Evolutionary conservation across 2,329 filamentous ascomycete species (phyloP), one percentile per base, ranked within the genome.

Genomic region (Aureobasidium sp.): DNA sequence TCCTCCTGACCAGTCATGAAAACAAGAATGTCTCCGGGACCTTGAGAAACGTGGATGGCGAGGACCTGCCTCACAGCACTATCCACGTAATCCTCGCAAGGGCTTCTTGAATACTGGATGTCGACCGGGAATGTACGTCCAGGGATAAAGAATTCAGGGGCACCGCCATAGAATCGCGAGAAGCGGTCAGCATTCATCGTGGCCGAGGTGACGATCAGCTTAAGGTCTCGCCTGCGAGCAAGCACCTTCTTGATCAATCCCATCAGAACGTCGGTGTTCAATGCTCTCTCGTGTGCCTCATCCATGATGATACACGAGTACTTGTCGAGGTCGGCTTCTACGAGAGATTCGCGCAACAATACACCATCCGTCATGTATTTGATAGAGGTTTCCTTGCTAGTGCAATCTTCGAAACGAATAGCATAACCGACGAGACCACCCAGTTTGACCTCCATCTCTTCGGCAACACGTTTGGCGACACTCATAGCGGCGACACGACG

Each of bases 351-450:
- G 77, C 94, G 85, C 35, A 99, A 82, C 48, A 99, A 78, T 24
- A 99, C 90, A 78, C 94, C 94, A 70, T 99, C 95, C 0, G 94
- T 99, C 92, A 99, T 97, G 74, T 99, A 99, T 76, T 99, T 99
- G 77, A 99, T 97, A 63, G 87, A 81, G 0, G 94, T 99, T 62
- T 97, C 89, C 67, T 91, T 91, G 78, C 91, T 96, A 1, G 94
- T 99, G 74, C 92, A 97, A 73, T 99, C 95, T 72, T 99, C 94
- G 70, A 99, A 99, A 60, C 94, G 91, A 72, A 99, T 99, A 0
- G 94, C 91, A 74, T 99, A 99, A 33, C 94, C 94, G 40, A 99
- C 95, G 0, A 87, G 83, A 62, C 88, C 87, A 53, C 94, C 94
- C 11, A 99, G 79, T 62, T 87, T 87, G 48, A 96, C 91, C 68